Conservation (phyloP, 345 rosid species). For the Gossypium anomalum region DNA sequence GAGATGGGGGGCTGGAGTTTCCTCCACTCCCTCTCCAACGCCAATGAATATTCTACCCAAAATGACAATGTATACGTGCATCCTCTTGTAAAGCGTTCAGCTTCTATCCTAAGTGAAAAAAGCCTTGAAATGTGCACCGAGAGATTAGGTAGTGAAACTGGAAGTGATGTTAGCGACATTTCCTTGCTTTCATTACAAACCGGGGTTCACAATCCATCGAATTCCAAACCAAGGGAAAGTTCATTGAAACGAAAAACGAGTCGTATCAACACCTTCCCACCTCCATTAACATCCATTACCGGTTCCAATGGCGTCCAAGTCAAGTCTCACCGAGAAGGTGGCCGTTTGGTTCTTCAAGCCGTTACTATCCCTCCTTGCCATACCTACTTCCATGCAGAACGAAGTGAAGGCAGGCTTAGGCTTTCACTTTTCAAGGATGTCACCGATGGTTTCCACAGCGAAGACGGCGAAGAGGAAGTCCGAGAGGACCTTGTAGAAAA, state of each 20-base stretch:
- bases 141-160: constrained; percentile 77
- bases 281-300: constrained; percentile 61
- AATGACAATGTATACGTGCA: constrained; percentile 41
- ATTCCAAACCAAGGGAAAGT: constrained; percentile 4
- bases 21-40: constrained; percentile 37
- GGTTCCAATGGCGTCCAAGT: constrained; percentile 45
- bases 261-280: constrained; percentile 50
- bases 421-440: constrained; percentile 30
- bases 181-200: constrained; percentile 24
- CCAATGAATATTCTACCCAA: constrained; percentile 16
- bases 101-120: constrained; percentile 43
- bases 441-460: neutral
- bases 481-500: constrained; percentile 3
- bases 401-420: constrained; percentile 66
- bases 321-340: constrained; percentile 58
- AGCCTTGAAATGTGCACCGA: constrained; percentile 95
- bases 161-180: constrained; percentile 38
- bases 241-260: constrained; percentile 6
- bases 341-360: constrained; percentile 65
- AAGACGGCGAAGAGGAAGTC: constrained; percentile 13
- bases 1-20: constrained; percentile 52
- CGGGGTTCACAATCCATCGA: constrained; percentile 14
- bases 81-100: constrained; percentile 46
- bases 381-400: constrained; percentile 50
- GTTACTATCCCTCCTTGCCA: constrained; percentile 32